phyloP scores from a whole-genome alignment of 306 rosid genomes.

The Sophora flavescens region DNA sequence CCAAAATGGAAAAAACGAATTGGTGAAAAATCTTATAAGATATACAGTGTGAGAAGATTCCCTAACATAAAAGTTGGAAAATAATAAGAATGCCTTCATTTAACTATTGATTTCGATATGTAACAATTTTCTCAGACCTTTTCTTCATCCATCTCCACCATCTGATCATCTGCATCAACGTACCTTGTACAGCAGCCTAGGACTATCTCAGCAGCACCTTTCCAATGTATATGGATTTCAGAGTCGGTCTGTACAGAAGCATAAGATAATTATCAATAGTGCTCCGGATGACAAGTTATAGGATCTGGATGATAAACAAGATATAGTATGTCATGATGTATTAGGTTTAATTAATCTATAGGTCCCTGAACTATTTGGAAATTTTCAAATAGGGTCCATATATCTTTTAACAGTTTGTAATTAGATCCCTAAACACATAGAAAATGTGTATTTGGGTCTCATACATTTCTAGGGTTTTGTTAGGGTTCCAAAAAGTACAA shows the following conservation, averaged over 20 bases:
- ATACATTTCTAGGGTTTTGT: too few relatives aligned
- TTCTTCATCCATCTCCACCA: slow-evolving; percentile 65
- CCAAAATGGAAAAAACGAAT: neutral
- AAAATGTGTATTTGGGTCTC: too few relatives aligned
- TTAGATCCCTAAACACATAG: too few relatives aligned
- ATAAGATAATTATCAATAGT: slow-evolving; percentile 35
- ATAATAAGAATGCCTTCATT: neutral
- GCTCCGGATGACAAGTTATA: slow-evolving; percentile 3
- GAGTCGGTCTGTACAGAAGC: slow-evolving; percentile 58
- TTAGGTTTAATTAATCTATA: too few relatives aligned
- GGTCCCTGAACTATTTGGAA: too few relatives aligned
- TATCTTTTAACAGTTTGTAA: too few relatives aligned
- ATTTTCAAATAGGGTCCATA: too few relatives aligned
- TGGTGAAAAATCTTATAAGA: neutral
- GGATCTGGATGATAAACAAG: slow-evolving; percentile 18
- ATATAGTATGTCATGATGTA: neutral
- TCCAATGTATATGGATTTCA: slow-evolving; percentile 87
- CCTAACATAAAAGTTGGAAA: neutral
- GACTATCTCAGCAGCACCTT: slow-evolving; percentile 95
- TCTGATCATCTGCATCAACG: slow-evolving; percentile 56
- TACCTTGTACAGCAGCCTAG: slow-evolving; percentile 66
- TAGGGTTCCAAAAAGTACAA: too few relatives aligned
- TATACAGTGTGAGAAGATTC: slow-evolving; percentile 9
- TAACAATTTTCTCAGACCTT: slow-evolving; percentile 59
- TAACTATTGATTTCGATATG: slow-evolving; percentile 24